These are phyloP conservation scores for Fallopia convolvulus DNA, from an alignment of 148 eudicot species.

Conservation along the genomic window DNA sequence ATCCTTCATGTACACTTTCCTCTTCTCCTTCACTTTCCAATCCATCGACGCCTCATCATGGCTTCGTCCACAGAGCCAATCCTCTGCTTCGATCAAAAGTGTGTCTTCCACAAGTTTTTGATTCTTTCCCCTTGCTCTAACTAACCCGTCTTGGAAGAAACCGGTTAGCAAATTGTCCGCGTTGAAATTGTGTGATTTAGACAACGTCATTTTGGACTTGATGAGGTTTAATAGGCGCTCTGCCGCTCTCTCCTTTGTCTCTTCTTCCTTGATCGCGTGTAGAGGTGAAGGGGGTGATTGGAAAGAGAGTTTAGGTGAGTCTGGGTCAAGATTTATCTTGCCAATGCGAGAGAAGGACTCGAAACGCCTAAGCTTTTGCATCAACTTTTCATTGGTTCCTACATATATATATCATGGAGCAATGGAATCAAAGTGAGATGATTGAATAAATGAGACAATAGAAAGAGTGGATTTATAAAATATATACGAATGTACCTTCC, in stretches of 20 bases:
- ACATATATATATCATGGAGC: not conserved
- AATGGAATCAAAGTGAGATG: not conserved
- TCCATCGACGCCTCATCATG: not conserved
- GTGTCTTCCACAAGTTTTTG: slow-evolving; percentile 2
- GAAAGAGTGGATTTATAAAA: too few relatives aligned
- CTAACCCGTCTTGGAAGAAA: slow-evolving; percentile 30
- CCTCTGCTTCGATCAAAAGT: slow-evolving; percentile 2
- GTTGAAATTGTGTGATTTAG: not conserved
- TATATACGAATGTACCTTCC: not conserved
- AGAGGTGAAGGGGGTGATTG: not conserved
- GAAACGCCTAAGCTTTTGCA: slow-evolving; percentile 10
- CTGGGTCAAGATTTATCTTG: not conserved
- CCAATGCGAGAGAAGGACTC: not conserved
- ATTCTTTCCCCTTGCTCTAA: not conserved
- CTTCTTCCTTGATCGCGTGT: not conserved
- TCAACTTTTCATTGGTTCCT: slow-evolving; percentile 7
- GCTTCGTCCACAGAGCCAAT: slow-evolving; percentile 12
- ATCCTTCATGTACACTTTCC: slow-evolving; percentile 1
- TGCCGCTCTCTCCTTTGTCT: not conserved
- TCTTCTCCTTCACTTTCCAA: slow-evolving; percentile 18
- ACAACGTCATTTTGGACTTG: slow-evolving; percentile 14
- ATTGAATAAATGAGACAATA: not conserved
- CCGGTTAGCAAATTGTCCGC: slow-evolving; percentile 10
- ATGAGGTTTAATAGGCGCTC: not conserved
- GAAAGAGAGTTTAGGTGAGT: not conserved